phyloP scores from a whole-genome alignment of 768 basidiomycete species.

The Phallus indusiatus region DNA sequence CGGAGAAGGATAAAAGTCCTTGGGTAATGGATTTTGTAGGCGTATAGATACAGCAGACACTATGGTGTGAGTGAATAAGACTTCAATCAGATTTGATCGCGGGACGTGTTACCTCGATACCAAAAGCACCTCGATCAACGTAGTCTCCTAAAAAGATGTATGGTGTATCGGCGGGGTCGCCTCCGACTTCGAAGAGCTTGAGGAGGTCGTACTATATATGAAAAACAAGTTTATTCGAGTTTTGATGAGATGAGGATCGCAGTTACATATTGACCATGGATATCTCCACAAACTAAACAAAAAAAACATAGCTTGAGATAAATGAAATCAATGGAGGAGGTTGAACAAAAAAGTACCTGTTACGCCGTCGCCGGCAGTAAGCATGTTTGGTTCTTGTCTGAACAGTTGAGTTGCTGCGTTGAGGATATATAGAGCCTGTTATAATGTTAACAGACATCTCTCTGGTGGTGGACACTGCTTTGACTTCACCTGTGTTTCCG shows the following conservation, averaged over 20 bases:
- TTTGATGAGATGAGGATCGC: slow-evolving; percentile 10
- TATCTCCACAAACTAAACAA: slow-evolving; percentile 82
- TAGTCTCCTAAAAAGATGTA: slow-evolving; percentile 97
- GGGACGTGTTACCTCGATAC: slow-evolving; percentile 48
- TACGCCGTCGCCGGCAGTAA: slow-evolving; percentile 80
- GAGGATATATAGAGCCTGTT: slow-evolving; percentile 77
- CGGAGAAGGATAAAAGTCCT: slow-evolving; percentile 74
- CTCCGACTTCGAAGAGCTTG: slow-evolving; percentile 96
- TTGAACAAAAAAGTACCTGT: slow-evolving; percentile 52
- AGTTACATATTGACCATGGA: slow-evolving; percentile 92
- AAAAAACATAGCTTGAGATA: background rate
- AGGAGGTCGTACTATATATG: slow-evolving; percentile 90
- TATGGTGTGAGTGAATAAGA: slow-evolving; percentile 17
- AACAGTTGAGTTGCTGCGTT: slow-evolving; percentile 57
- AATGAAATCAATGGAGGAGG: background rate
- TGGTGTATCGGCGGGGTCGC: slow-evolving; percentile 68
- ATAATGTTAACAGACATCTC: background rate
- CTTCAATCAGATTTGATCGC: background rate
- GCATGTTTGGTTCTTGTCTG: slow-evolving; percentile 71
- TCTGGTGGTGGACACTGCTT: background rate
- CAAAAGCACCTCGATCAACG: slow-evolving; percentile 92
- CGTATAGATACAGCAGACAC: slow-evolving; percentile 91
- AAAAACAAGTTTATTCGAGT: background rate
- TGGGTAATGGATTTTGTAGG: slow-evolving; percentile 88
- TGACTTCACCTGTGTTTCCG: slow-evolving; percentile 36